Evolutionary conservation across 345 rosid genomes (phyloP).

Genomic region (Litchi chinensis): DNA sequence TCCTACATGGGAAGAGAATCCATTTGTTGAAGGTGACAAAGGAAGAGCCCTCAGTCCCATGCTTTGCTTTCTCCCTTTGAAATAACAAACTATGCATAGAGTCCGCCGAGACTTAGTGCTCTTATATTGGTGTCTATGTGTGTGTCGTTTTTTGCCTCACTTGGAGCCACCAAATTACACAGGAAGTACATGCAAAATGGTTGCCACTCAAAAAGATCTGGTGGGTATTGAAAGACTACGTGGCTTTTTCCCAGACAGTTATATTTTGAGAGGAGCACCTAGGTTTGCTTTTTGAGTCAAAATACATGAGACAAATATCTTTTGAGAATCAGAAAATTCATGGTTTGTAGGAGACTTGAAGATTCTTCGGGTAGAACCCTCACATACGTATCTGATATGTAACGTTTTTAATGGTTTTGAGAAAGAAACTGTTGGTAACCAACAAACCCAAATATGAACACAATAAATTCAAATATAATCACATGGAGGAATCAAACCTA

Average conservation of each 20-base stretch:
- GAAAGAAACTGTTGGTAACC: too few species aligned
- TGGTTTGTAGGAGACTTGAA: too few species aligned
- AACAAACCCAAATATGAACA: too few species aligned
- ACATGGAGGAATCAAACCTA: too few species aligned
- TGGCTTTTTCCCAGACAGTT: conserved; percentile 28
- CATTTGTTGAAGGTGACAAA: conserved; percentile 36
- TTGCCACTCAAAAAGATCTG: conserved; percentile 23
- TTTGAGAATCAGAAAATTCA: too few species aligned
- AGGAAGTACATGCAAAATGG: conserved; percentile 1
- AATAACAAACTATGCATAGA: neutral
- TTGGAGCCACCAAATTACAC: conserved; percentile 15
- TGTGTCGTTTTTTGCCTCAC: neutral
- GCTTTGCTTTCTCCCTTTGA: neutral
- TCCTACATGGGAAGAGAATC: conserved; percentile 25
- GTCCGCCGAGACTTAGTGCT: neutral
- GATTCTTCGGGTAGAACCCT: too few species aligned
- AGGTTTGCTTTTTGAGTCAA: conserved; percentile 8
- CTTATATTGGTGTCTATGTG: neutral
- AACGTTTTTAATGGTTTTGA: too few species aligned
- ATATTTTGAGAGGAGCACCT: conserved; percentile 21
- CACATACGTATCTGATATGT: too few species aligned
- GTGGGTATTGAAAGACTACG: conserved; percentile 45
- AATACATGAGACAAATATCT: neutral
- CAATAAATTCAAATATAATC: too few species aligned
- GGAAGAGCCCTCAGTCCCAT: conserved; percentile 53